phyloP scores from a whole-genome alignment of 108 stramenopile genomes.

The Halocafeteria seosinensis region DNA sequence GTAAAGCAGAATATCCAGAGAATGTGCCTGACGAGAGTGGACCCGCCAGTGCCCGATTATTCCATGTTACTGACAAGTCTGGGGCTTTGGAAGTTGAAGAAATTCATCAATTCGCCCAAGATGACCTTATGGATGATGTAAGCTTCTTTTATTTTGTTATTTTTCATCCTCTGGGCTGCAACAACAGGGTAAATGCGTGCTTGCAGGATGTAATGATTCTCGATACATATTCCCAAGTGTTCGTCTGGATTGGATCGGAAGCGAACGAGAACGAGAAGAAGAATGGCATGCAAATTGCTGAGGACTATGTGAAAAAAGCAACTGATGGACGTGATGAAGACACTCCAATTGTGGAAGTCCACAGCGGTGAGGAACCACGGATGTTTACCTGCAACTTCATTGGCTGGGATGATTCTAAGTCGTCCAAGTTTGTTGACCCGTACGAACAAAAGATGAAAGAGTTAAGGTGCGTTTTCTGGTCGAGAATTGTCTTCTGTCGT shows the following conservation, averaged over 20 bases:
- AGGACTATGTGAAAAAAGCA: slow-evolving; percentile 23
- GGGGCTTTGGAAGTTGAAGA: slow-evolving; percentile 27
- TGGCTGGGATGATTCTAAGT: slow-evolving; percentile 30
- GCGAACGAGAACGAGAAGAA: slow-evolving; percentile 27
- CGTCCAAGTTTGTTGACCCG: slow-evolving; percentile 27
- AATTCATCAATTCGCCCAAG: slow-evolving; percentile 30
- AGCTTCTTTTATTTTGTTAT: too few relatives aligned
- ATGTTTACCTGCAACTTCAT: slow-evolving; percentile 37
- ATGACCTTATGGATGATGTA: slow-evolving; percentile 30
- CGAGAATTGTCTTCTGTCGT: not conserved
- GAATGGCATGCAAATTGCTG: slow-evolving; percentile 23
- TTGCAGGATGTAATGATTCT: slow-evolving; percentile 37
- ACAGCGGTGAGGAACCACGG: slow-evolving; percentile 27
- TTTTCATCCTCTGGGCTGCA: too few relatives aligned
- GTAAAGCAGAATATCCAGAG: slow-evolving; percentile 32
- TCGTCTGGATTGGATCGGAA: slow-evolving; percentile 33
- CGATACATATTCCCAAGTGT: slow-evolving; percentile 27
- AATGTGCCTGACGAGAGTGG: slow-evolving; percentile 3
- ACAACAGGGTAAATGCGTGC: too few relatives aligned
- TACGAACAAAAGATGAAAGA: slow-evolving; percentile 31
- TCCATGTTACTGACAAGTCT: slow-evolving; percentile 27
- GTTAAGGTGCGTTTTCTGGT: slow-evolving; percentile 12
- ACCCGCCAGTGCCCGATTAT: slow-evolving; percentile 27
- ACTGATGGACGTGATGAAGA: slow-evolving; percentile 28
- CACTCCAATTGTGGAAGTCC: slow-evolving; percentile 24